A percentile compares a stretch with the other conserved stretches of the same genome.
Evolutionary conservation across 768 basidiomycete genomes (phyloP).

Genomic region (Amanita inopinata): DNA sequence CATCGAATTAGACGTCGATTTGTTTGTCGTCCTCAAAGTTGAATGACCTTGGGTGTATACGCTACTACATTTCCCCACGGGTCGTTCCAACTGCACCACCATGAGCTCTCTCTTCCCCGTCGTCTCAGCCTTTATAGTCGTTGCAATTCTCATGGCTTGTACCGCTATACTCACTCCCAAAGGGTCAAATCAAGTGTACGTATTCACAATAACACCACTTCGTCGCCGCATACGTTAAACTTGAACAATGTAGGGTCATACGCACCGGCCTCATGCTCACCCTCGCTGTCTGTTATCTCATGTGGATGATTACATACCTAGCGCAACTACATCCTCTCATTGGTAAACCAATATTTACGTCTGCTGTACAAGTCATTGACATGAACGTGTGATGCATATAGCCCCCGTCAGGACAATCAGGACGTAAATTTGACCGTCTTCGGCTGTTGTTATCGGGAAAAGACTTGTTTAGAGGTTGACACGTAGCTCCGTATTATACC

Average conservation of each 20-base stretch:
- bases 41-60: too few species aligned
- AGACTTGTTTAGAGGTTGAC: background rate
- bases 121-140: conserved; percentile 54
- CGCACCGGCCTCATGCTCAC: conserved; percentile 75
- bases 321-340: conserved; percentile 90
- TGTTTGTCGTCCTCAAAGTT: too few species aligned
- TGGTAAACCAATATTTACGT: conserved; percentile 34
- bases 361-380: background rate
- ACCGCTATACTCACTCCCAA: conserved; percentile 70
- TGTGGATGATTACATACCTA: conserved; percentile 98
- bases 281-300: conserved; percentile 77
- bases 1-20: background rate
- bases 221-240: background rate
- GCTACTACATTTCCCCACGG: too few species aligned
- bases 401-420: conserved; percentile 1
- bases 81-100: conserved; percentile 10
- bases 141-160: conserved; percentile 52
- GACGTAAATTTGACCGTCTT: background rate
- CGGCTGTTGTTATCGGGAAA: background rate
- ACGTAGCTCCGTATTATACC: conserved; percentile 9
- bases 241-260: conserved; percentile 49
- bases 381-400: background rate
- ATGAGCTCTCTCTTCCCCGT: conserved; percentile 72
- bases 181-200: conserved; percentile 85
- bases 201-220: conserved; percentile 11